Conservation (phyloP, 2,329 filamentous ascomycete genomes). For the Alternaria burnsii region DNA sequence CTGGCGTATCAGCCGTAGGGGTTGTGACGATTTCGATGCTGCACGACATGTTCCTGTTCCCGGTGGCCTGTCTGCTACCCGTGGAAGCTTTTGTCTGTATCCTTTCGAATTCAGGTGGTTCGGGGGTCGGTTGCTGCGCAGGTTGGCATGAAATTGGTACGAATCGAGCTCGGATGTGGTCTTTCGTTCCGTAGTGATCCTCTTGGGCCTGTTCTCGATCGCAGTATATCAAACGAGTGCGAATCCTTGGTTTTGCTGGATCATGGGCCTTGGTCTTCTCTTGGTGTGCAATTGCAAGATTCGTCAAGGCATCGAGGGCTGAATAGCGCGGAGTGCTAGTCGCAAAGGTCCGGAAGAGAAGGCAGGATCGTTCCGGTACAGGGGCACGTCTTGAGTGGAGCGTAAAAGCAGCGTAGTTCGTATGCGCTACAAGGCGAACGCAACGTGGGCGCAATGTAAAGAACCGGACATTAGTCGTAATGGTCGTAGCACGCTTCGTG, state of each 20-base stretch:
- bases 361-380: neutral
- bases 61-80: neutral
- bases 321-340: conserved; percentile 5
- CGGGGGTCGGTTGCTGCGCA: conserved; percentile 15
- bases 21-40: conserved; percentile 78
- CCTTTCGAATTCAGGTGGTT: conserved; percentile 10
- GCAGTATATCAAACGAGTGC: neutral
- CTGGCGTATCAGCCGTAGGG: conserved; percentile 87
- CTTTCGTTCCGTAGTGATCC: neutral
- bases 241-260: neutral
- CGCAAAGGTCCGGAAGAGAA: neutral
- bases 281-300: conserved; percentile 6
- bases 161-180: neutral
- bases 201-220: neutral
- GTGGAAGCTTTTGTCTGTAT: neutral
- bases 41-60: conserved; percentile 68
- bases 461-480: conserved; percentile 27
- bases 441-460: conserved; percentile 22
- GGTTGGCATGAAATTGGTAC: conserved; percentile 5
- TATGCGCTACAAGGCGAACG: conserved; percentile 6
- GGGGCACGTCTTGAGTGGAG: conserved; percentile 3
- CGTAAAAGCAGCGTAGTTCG: conserved; percentile 6
- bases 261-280: neutral
- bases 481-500: conserved; percentile 38
- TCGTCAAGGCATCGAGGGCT: conserved; percentile 7